Evolutionary conservation across 2,329 filamentous ascomycete species (phyloP).

Genomic region (Fusarium metavorans): DNA sequence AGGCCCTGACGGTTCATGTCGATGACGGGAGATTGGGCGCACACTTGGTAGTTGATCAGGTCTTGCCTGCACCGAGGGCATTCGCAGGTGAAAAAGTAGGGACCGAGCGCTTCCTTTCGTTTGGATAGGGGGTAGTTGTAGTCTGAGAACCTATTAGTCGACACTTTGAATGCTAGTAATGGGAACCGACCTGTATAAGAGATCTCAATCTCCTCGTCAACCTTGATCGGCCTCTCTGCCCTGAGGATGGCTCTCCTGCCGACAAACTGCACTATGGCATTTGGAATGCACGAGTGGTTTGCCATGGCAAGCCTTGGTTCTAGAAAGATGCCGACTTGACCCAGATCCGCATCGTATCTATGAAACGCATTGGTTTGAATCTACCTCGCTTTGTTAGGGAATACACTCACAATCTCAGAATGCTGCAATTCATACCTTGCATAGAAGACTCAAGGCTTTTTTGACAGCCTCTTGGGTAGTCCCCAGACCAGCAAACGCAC

Average conservation of each 20-base stretch:
- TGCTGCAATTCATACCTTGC: conserved; percentile 60
- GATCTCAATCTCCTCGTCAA: conserved; percentile 69
- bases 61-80: conserved; percentile 64
- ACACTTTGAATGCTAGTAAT: neutral
- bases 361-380: conserved; percentile 73
- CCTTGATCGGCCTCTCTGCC: conserved; percentile 61
- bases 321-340: conserved; percentile 66
- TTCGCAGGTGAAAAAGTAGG: conserved; percentile 65
- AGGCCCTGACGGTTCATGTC: conserved; percentile 60
- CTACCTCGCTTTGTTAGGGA: conserved; percentile 48
- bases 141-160: conserved; percentile 52
- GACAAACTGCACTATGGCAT: conserved; percentile 68
- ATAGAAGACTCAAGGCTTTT: conserved; percentile 61
- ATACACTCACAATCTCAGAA: no score
- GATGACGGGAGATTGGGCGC: conserved; percentile 54
- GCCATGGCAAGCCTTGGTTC: conserved; percentile 68
- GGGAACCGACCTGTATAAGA: conserved; percentile 67
- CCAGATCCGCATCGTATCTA: conserved; percentile 64
- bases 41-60: conserved; percentile 66
- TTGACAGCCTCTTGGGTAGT: conserved; percentile 51
- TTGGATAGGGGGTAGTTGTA: conserved; percentile 58
- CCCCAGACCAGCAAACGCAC: conserved; percentile 56
- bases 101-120: conserved; percentile 57
- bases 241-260: conserved; percentile 64
- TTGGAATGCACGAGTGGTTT: conserved; percentile 73